These are phyloP conservation scores for sorghum (Sorghum bicolor) DNA, from an alignment of 176 grass and related monocot genomes.

Conservation along the genomic window DNA sequence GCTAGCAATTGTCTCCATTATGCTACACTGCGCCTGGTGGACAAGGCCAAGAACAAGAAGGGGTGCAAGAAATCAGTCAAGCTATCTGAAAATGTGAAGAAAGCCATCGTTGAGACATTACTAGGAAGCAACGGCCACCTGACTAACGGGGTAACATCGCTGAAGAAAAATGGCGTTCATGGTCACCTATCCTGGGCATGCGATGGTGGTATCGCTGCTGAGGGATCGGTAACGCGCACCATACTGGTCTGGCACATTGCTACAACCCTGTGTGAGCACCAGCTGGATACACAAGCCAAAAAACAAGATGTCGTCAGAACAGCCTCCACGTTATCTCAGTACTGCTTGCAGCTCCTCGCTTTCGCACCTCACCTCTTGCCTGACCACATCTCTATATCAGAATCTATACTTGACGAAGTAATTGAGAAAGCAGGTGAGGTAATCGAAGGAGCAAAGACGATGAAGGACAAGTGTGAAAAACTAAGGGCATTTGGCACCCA, in stretches of 20 bases:
- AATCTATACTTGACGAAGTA: no score
- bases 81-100: not conserved
- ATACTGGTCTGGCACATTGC: not conserved
- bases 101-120: not conserved
- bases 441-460: no score
- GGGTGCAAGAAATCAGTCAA: not conserved
- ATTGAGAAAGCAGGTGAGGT: no score
- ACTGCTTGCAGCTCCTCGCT: no score
- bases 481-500: no score
- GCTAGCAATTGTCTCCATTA: not conserved
- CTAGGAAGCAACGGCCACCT: not conserved
- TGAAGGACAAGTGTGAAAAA: no score
- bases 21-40: not conserved
- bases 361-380: no score
- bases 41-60: not conserved
- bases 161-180: not conserved
- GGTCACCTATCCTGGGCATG: not conserved
- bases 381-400: no score
- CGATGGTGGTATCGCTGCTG: rapidly evolving
- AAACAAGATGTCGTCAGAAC: not conserved
- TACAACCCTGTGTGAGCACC: not conserved
- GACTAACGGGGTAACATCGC: not conserved
- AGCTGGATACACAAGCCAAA: not conserved
- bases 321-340: not conserved
- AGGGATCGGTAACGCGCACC: not conserved